A percentile compares a stretch with the other conserved stretches of the same genome.
phyloP scores from a whole-genome alignment of 2,329 filamentous ascomycete genomes.

The Nectriaceae sp. region DNA sequence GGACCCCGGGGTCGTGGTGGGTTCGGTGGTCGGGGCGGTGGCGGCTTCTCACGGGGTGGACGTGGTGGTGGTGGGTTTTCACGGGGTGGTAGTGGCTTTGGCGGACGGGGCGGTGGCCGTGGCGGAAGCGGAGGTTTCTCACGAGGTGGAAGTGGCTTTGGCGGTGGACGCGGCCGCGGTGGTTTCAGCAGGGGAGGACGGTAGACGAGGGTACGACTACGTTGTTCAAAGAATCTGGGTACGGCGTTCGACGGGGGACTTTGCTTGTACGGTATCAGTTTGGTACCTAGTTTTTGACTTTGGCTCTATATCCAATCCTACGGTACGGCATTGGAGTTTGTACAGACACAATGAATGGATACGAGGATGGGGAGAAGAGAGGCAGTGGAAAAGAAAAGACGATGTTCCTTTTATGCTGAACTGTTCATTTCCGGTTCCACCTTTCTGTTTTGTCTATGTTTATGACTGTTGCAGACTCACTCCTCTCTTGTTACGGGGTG shows the following conservation, averaged over 20 bases:
- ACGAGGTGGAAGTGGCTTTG: conserved; percentile 17
- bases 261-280: conserved; percentile 14
- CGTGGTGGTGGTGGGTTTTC: conserved; percentile 40
- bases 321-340: conserved; percentile 27
- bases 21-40: conserved; percentile 32
- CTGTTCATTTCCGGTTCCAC: not conserved
- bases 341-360: conserved; percentile 27
- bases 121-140: conserved; percentile 20
- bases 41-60: conserved; percentile 40
- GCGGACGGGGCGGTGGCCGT: conserved; percentile 20
- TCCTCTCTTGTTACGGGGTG: conserved; percentile 5
- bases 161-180: conserved; percentile 30
- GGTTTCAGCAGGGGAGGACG: conserved; percentile 33
- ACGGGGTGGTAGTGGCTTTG: conserved; percentile 31
- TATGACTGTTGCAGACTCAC: not conserved
- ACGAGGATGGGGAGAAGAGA: conserved; percentile 23
- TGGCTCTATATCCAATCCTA: conserved; percentile 21
- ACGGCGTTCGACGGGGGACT: conserved; percentile 22
- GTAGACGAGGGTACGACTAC: conserved; percentile 16
- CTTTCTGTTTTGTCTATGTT: not conserved
- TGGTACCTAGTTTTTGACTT: conserved; percentile 19
- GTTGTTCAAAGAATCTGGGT: conserved; percentile 17
- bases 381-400: conserved; percentile 24
- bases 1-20: conserved; percentile 37
- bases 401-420: conserved; percentile 14